A percentile compares a stretch with the other conserved stretches of the same genome.
Conservation (phyloP, 768 basidiomycete genomes). For the Mycena chlorophos region DNA sequence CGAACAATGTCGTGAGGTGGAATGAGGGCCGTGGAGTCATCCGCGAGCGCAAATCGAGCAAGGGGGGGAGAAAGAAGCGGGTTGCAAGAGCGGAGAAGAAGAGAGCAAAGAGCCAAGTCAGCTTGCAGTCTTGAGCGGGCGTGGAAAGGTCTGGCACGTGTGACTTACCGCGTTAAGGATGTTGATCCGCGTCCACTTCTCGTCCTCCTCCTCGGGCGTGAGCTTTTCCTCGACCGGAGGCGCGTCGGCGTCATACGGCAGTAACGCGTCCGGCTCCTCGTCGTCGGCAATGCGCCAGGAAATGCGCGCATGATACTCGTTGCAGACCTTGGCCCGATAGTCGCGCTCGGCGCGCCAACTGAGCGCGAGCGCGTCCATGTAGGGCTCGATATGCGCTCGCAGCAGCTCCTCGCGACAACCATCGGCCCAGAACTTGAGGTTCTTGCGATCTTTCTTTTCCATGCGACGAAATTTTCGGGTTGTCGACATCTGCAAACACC, state of each 20-base stretch:
- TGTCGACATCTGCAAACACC: background rate
- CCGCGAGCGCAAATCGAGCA: too few species aligned
- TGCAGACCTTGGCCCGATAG: conserved; percentile 5
- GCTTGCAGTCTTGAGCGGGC: background rate
- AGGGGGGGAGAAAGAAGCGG: background rate
- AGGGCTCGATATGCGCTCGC: conserved; percentile 8
- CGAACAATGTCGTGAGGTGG: background rate
- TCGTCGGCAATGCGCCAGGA: background rate
- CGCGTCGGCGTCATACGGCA: background rate
- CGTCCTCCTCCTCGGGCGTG: background rate
- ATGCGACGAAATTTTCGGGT: background rate
- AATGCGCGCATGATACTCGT: conserved; percentile 9
- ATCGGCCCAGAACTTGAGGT: conserved; percentile 9
- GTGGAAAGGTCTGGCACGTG: background rate
- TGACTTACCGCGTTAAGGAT: conserved; percentile 1
- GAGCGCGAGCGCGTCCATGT: background rate
- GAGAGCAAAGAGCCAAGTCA: background rate
- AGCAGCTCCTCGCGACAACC: conserved; percentile 5
- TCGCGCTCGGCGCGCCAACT: background rate
- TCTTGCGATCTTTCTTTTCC: background rate
- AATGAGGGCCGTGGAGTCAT: background rate
- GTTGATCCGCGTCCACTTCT: background rate
- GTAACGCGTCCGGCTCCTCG: conserved; percentile 6
- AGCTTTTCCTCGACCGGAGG: background rate
- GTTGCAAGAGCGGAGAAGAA: background rate